phyloP scores from a whole-genome alignment of 164 flowering plant genomes.

The Santalum album region DNA sequence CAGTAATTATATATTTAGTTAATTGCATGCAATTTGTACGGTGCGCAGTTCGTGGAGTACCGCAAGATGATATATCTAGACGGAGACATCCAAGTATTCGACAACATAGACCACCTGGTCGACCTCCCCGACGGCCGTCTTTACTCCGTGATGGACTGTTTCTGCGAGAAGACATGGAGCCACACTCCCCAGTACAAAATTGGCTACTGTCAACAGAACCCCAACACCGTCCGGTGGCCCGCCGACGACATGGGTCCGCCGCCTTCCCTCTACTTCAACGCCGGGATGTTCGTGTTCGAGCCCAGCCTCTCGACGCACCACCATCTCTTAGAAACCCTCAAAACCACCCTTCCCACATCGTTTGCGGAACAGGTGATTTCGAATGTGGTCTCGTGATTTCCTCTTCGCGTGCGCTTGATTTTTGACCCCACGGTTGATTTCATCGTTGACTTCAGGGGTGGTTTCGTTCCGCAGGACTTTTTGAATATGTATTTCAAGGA shows the following conservation, averaged over 20 bases:
- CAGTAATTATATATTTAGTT: too few species aligned
- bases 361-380: slow-evolving; percentile 28
- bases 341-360: slow-evolving; percentile 20
- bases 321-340: slow-evolving; percentile 20
- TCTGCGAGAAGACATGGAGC: slow-evolving; percentile 42
- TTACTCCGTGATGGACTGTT: slow-evolving; percentile 38
- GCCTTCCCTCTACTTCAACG: slow-evolving; percentile 32
- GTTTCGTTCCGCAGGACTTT: slow-evolving; percentile 25
- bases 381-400: too few species aligned
- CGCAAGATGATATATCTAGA: slow-evolving; percentile 34
- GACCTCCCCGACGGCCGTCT: slow-evolving; percentile 28
- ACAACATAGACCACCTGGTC: slow-evolving; percentile 32
- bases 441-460: too few species aligned
- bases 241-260: slow-evolving; percentile 22
- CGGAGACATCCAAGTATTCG: slow-evolving; percentile 33
- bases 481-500: slow-evolving; percentile 36
- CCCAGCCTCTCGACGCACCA: slow-evolving; percentile 21
- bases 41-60: slow-evolving; percentile 35
- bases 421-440: too few species aligned
- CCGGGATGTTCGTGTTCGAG: slow-evolving; percentile 37
- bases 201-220: slow-evolving; percentile 34
- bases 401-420: too few species aligned
- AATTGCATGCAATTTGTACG: too few species aligned
- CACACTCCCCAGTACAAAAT: slow-evolving; percentile 26
- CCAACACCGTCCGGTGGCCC: slow-evolving; percentile 27